Conservation (phyloP, 2,329 filamentous ascomycete species). For the Chrysosporium queenslandicum region DNA sequence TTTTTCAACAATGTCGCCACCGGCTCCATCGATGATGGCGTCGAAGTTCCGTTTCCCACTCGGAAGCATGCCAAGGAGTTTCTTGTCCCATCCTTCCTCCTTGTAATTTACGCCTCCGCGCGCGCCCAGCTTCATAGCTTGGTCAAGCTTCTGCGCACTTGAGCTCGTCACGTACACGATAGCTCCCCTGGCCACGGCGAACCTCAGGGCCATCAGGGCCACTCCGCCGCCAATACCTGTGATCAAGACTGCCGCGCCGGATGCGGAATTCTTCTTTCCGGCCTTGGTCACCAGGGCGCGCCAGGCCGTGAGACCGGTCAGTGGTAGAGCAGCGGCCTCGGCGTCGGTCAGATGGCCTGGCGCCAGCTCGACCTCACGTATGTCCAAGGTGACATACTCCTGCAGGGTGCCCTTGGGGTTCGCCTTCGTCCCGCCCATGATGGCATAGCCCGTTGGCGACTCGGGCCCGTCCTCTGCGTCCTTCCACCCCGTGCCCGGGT, state of each 20-base stretch:
- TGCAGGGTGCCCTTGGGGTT: conserved; percentile 61
- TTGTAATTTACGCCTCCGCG: conserved; percentile 75
- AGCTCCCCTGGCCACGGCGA: conserved; percentile 63
- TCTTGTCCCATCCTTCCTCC: conserved; percentile 69
- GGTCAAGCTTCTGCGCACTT: conserved; percentile 62
- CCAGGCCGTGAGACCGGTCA: conserved; percentile 83
- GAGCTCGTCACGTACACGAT: conserved; percentile 76
- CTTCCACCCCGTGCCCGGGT: conserved; percentile 69
- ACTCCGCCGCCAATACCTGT: conserved; percentile 93
- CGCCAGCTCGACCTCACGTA: conserved; percentile 62
- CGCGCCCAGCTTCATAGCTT: conserved; percentile 61
- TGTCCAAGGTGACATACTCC: conserved; percentile 61
- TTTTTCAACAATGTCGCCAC: conserved; percentile 69
- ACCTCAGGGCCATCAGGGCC: conserved; percentile 69
- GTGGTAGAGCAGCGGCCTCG: conserved; percentile 73
- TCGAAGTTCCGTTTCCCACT: conserved; percentile 61
- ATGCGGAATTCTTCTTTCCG: conserved; percentile 42
- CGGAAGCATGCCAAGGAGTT: conserved; percentile 50
- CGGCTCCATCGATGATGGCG: conserved; percentile 81
- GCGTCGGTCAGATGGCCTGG: conserved; percentile 60
- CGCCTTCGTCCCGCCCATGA: conserved; percentile 49
- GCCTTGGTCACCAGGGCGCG: conserved; percentile 73
- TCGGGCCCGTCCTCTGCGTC: conserved; percentile 64
- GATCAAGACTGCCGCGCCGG: conserved; percentile 65
- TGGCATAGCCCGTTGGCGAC: conserved; percentile 29